Conservation (phyloP, 148 eudicot genomes). For the Persicaria maculosa region DNA sequence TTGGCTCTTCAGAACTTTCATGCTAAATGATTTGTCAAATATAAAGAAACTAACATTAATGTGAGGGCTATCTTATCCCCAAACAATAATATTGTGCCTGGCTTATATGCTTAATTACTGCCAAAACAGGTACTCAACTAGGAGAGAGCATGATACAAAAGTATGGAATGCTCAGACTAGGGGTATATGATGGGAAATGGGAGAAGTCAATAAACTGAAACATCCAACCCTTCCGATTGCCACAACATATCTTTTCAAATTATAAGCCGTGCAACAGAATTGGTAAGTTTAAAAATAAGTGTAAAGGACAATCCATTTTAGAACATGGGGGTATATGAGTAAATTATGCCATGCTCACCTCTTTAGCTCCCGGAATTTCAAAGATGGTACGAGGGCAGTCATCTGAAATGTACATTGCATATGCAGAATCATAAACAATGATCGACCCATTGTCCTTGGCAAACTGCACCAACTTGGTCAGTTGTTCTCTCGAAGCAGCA, state of each 20-base stretch:
- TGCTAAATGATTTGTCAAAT: background rate
- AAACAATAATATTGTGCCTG: background rate
- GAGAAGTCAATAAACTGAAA: background rate
- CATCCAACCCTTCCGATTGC: background rate
- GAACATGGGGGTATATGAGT: background rate
- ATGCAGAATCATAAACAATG: conserved; percentile 88
- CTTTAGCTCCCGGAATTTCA: conserved; percentile 93
- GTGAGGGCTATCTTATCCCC: background rate
- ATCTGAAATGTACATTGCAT: conserved; percentile 86
- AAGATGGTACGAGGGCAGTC: conserved; percentile 76
- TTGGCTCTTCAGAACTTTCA: background rate
- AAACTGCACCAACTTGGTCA: conserved; percentile 65
- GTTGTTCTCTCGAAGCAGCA: conserved; percentile 83
- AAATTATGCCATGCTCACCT: conserved; percentile 34
- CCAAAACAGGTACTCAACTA: background rate
- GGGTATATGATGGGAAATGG: background rate
- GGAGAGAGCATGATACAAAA: background rate
- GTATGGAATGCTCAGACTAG: background rate
- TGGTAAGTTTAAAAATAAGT: background rate
- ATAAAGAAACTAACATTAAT: background rate
- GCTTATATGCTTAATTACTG: background rate
- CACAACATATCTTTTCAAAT: background rate
- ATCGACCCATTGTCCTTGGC: conserved; percentile 90
- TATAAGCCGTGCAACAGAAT: background rate
- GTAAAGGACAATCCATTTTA: background rate